Base-by-base conservation (phyloP, 2,329 filamentous ascomycete species). In the Microascus cirrosus region DNA sequence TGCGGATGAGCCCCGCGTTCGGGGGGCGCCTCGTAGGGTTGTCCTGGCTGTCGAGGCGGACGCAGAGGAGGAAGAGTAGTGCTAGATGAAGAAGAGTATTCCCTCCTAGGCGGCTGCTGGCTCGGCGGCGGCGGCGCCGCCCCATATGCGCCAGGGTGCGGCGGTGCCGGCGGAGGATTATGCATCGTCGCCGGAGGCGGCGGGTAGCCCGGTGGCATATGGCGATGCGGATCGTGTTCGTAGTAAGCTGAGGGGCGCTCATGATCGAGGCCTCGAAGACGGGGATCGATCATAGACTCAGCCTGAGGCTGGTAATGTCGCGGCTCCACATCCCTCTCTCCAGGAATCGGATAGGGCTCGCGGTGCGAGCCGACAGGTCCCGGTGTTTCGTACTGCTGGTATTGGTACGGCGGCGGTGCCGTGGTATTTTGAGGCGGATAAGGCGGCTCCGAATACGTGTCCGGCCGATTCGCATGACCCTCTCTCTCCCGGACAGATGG, bases 1-100 rank as follows among this genome's bases (percentile, higher is more conserved):
- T 64, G 59, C 59, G 65, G n/a, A 20, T 73, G 71, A 52, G 69
- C 61, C 54, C 69, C 60, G 11, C 62, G 58, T 24, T 71, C 70
- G 15, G 73, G 70, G 11, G 66, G 66, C 5, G 71, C 56, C 36
- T 70, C 68, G 34, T 69, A 69, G 50, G 65, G 67, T 22, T 70
- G 70, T 35, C 65, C 64, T 13, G 50, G n/a, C 24, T 54, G 56
- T 45, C 72, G 66, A 15, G 71, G 66, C n/a, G 72, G 72, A 45
- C 72, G 66, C 42, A 74, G 63, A 7, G 72, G 71, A 4, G 72
- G 72, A 24, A 74, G 63, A 25, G 70, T 36, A 13, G 56, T 57
- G 57, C 28, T 32, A 32, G 58, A 52, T 48, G 54, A n/a, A n/a
- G 60, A 4, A 25, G 55, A 15, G 59, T 48, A 55, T 39, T 55